Percentiles rank a stretch among this genome's conserved stretches.
Evolutionary conservation across 163 green algal species (phyloP).

Genomic region (Picocystis sp.): DNA sequence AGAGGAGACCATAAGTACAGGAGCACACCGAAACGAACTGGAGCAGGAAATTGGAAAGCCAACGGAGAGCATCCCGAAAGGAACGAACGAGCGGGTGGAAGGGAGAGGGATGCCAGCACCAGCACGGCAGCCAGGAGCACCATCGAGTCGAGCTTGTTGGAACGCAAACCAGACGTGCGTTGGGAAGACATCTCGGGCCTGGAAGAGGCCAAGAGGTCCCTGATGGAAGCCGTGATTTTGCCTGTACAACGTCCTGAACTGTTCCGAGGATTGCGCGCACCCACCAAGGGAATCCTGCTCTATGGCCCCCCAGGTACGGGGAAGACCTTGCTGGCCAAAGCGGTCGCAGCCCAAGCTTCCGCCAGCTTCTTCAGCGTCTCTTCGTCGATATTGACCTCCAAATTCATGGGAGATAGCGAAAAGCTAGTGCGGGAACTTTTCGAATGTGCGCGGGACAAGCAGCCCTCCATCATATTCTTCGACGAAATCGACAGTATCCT

Average conservation of each 20-base stretch:
- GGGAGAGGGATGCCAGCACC: no score
- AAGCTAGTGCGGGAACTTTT: conserved; percentile 78
- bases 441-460: conserved; percentile 44
- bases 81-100: no score
- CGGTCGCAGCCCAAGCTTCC: conserved; percentile 67
- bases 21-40: no score
- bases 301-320: conserved; percentile 81
- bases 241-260: conserved; percentile 58
- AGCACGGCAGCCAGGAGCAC: no score
- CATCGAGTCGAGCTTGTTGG: conserved; percentile 64
- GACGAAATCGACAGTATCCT: conserved; percentile 41
- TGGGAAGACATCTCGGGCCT: conserved; percentile 67
- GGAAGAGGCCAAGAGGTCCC: conserved; percentile 68
- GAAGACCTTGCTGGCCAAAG: conserved; percentile 87
- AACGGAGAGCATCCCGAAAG: no score
- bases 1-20: no score
- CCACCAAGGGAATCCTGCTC: conserved; percentile 82
- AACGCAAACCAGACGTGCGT: conserved; percentile 41
- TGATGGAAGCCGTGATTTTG: conserved; percentile 77
- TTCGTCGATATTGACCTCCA: conserved; percentile 73
- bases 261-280: conserved; percentile 72
- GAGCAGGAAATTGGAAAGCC: no score
- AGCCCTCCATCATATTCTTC: conserved; percentile 34
- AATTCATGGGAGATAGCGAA: conserved; percentile 85
- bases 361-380: conserved; percentile 90